Base-by-base conservation (phyloP, 306 rosid species). In the Albizia julibrissin region DNA sequence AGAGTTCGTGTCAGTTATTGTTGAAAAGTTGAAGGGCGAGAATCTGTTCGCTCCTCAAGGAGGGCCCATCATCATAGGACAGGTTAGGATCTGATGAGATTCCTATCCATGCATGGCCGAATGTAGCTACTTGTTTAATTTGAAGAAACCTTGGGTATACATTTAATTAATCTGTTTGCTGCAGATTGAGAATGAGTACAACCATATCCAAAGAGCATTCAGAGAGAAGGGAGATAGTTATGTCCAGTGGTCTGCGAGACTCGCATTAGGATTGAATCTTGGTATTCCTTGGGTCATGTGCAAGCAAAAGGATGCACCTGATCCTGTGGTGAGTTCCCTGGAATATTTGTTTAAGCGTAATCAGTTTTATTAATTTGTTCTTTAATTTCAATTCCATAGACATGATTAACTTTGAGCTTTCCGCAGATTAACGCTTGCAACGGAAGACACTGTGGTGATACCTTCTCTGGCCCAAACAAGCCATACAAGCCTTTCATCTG, bases 201-300 rank as follows among this genome's bases (percentile, higher is more conserved):
- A 90, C 77, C 94, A 89, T 56, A 31, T 95, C 73, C 99, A 93
- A 86, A 91, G 21, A 73, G 97, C 98, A 16, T 95, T 89, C 64
- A 83, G 50, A 27, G 77, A 86, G 22, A 5, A 59, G 49, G 98
- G 98, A 69, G 76, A 26, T 19, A 82, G 40, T 22, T 95, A 95
- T 74, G 90, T 95, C 34, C 91, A 88, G 29, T 95, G 99, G 98
- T 91, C 98, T 0, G 99, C 98, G 54, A 82, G 92, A 0, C 64
- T 93, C 90, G 99, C 98, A 5, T 80, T 89, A 5, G 85, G 80
- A 0, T 3, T 61, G 12, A 16, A 90, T 0, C 9, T 24, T 5
- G 98, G 94, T 10, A 91, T 95, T 68, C 99, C 99, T 61, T 95
- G 99, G 99, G 15, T 95, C 85, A 95, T 95, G 99, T 95, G 99